Evolutionary conservation across 345 rosid genomes (phyloP).

Genomic region (Trapa incisa): DNA sequence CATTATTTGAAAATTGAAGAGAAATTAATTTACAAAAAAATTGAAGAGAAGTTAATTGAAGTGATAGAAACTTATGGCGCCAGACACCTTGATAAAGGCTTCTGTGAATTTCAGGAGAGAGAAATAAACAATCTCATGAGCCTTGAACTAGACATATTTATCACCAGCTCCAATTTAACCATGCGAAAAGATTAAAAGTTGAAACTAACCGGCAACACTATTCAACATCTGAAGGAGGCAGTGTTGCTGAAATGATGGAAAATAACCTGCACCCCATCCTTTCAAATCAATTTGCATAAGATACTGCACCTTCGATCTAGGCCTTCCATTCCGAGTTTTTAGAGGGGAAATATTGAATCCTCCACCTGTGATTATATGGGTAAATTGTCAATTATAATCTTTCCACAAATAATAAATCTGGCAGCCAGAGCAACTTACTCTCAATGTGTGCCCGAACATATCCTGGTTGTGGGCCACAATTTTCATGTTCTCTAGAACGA

Average conservation of each 20-base stretch:
- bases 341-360: conserved; percentile 91
- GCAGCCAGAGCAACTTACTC: conserved; percentile 36
- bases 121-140: not conserved
- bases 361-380: conserved; percentile 54
- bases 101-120: not conserved
- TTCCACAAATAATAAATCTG: not conserved
- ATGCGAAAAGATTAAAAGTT: conserved; percentile 1
- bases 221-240: conserved; percentile 97
- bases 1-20: too few species aligned
- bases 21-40: too few species aligned
- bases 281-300: conserved; percentile 95
- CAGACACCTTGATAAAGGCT: too few species aligned
- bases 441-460: conserved; percentile 93
- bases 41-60: too few species aligned
- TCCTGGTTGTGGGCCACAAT: conserved; percentile 89
- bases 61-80: too few species aligned
- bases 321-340: conserved; percentile 71
- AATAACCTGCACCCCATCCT: conserved; percentile 94
- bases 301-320: conserved; percentile 86
- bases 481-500: conserved; percentile 94
- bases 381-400: not conserved
- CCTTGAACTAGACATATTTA: not conserved
- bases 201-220: conserved; percentile 78
- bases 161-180: not conserved
- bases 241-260: conserved; percentile 89